Evolutionary conservation across 2,329 filamentous ascomycete species (phyloP), one percentile per base, ranked within the genome.

Genomic region (Colletotrichum magnum): DNA sequence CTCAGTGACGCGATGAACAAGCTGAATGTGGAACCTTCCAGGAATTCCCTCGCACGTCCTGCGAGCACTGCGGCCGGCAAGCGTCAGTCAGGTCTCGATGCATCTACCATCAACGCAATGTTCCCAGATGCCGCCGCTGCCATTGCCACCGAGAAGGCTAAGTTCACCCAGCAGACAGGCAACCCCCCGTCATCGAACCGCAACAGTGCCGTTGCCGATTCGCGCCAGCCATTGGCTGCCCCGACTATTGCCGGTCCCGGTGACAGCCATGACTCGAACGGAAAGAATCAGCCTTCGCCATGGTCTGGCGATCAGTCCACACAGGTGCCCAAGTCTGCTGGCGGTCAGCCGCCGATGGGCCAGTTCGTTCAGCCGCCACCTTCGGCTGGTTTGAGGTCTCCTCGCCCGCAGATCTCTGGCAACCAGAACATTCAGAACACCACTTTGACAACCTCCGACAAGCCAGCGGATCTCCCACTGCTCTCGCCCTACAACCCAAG

Each of bases 71-170:
- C 94, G 13, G 88, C 92, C 59, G 89, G 91, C 59, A 98, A 98
- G 85, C 92, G 96, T 74, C 96, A 97, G 79, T 98, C 96, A 53
- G 94, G 93, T n/a, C 90, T 99, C 65, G 95, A 98, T 78, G 88
- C 94, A 5, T 94, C 92, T 39, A 97, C 94, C 26, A 98, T 99
- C 82, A 97, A 97, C 81, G 94, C 94, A 76, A 98, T 99, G 96
- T 99, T 99, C 80, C 96, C 96, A 6, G 96, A 99, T 84, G 96
- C 96, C 52, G 96, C 96, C 15, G 95, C 95, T 50, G 96, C 96
- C n/a, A 98, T 99, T 79, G 95, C 95, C 28, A 97, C 96, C 70
- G 95, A 99, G 81, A 98, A 98, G 85, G 95, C 95, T 68, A 97
- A 98, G 79, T 98, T 97, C 78, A 97, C 95, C 18, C 95, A 98